Base-by-base conservation (phyloP, 2,329 filamentous ascomycete genomes). In the Epichloe sylvatica region DNA sequence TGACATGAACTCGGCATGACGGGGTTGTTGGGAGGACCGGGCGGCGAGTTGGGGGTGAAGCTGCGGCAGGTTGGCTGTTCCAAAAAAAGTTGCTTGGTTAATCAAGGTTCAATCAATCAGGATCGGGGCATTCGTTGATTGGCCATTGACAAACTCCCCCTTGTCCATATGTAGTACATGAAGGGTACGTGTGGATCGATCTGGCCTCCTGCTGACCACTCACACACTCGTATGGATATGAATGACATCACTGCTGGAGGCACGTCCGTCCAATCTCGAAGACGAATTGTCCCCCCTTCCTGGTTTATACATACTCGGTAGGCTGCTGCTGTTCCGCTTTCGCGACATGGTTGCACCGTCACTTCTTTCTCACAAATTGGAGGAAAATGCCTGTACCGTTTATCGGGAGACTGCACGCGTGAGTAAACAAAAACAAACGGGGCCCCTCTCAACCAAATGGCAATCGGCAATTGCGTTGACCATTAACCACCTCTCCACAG, bases 1-100 rank as follows among this genome's bases (percentile, higher is more conserved):
- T 90, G 87, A 73, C 92, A 98, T 55, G 91, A 96, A 68, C 86
- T 89, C 51, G 91, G 90, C 92, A 97, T 95, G 45, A 39, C 40
- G 45, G 45, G 8, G 8, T 11, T 5, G 25, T 39, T 34, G 13
- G 4, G 23, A n/a, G 11, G 17, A 19, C 36, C 23, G 17, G 25
- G 37, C 17, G 34, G 44, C 17, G 6, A 35, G 30, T 44, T 12
- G n/a, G 17, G n/a, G 17, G 19, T 15, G 21, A 43, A n/a, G 17
- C 15, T 15, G 8, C 23, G 34, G 44, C 44, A 38, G 34, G 21
- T 45, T 45, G 11, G 39, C 19, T 15, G 39, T 35, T n/a, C 36
- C n/a, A n/a, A 43, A 48, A 48, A 43, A 48, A 43, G 33, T 41
- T 35, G 45, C 45, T 30, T 30, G 8, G 30, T 30, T 4, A 9